A percentile compares a stretch with the other conserved stretches of the same genome.
Evolutionary conservation across 306 rosid species (phyloP).

Genomic region (Lithocarpus polystachyus): DNA sequence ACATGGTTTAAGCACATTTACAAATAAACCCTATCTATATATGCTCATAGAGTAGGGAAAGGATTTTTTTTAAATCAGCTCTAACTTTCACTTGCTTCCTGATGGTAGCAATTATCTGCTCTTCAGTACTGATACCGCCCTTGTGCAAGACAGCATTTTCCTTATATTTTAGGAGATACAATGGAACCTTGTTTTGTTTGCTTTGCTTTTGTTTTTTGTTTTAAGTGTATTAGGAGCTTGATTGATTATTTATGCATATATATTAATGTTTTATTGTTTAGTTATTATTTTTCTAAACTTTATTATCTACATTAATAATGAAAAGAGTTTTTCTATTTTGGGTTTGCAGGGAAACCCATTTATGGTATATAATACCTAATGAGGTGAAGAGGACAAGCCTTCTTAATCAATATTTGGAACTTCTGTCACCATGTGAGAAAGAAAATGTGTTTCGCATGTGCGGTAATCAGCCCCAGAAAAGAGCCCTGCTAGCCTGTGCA

Average conservation of each 20-base stretch:
- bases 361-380: constrained; percentile 77
- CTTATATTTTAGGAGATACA: not conserved
- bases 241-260: not conserved
- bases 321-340: constrained; percentile 3
- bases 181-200: not conserved
- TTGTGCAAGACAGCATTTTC: not conserved
- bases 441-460: constrained; percentile 47
- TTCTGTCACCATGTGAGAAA: constrained; percentile 72
- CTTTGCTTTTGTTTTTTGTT: too few species aligned
- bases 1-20: too few species aligned
- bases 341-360: constrained; percentile 69
- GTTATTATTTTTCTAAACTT: not conserved
- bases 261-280: not conserved
- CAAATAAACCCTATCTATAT: too few species aligned
- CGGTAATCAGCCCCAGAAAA: constrained; percentile 57
- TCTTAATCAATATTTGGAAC: constrained; percentile 54
- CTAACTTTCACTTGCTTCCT: not conserved
- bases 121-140: not conserved
- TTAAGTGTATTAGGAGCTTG: too few species aligned
- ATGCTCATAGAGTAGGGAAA: too few species aligned
- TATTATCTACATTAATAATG: not conserved
- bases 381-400: constrained; percentile 56
- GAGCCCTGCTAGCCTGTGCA: constrained; percentile 70
- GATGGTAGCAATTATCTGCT: not conserved
- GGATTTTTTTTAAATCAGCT: too few species aligned